Evolutionary conservation across 1,139 yeast genomes (phyloP).

Genomic region (Schizosaccharomyces versatilis): DNA sequence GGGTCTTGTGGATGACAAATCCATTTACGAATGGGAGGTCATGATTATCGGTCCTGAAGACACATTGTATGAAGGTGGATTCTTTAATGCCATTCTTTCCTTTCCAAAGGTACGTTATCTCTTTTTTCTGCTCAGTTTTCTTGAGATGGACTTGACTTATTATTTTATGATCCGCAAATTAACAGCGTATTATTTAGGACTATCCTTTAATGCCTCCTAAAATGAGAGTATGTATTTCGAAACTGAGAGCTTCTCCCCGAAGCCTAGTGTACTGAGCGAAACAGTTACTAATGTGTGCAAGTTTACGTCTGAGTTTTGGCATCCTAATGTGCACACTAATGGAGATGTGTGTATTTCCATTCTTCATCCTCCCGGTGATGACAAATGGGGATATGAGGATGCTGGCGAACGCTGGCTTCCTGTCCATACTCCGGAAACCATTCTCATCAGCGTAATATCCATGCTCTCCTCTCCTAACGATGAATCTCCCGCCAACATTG

Average conservation of each 20-base stretch:
- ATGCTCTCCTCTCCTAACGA: slow-evolving; percentile 15
- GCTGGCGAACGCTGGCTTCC: slow-evolving; percentile 16
- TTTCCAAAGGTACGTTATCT: slow-evolving; percentile 11
- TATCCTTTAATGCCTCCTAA: slow-evolving; percentile 15
- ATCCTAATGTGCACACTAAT: slow-evolving; percentile 15
- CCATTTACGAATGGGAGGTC: slow-evolving; percentile 16
- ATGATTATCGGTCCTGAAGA: slow-evolving; percentile 15
- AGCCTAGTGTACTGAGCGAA: neutral
- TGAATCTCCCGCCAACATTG: slow-evolving; percentile 16
- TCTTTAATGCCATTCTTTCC: slow-evolving; percentile 14
- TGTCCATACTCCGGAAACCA: slow-evolving; percentile 15
- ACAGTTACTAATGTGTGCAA: neutral
- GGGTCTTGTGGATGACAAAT: slow-evolving; percentile 14
- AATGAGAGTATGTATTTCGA: slow-evolving; percentile 11
- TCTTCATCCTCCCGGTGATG: slow-evolving; percentile 16
- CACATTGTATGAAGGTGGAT: slow-evolving; percentile 15
- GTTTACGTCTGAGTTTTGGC: slow-evolving; percentile 16
- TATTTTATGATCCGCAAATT: neutral
- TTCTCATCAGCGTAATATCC: slow-evolving; percentile 14
- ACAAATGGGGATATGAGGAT: slow-evolving; percentile 15
- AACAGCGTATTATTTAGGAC: slow-evolving; percentile 5
- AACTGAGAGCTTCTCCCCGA: neutral
- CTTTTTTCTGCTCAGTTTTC: neutral
- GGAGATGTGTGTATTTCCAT: slow-evolving; percentile 15
- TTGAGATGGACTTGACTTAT: neutral